Percentiles rank a stretch among this genome's conserved stretches.
phyloP scores from a whole-genome alignment of 306 rosid species.

The Ormosia emarginata region DNA sequence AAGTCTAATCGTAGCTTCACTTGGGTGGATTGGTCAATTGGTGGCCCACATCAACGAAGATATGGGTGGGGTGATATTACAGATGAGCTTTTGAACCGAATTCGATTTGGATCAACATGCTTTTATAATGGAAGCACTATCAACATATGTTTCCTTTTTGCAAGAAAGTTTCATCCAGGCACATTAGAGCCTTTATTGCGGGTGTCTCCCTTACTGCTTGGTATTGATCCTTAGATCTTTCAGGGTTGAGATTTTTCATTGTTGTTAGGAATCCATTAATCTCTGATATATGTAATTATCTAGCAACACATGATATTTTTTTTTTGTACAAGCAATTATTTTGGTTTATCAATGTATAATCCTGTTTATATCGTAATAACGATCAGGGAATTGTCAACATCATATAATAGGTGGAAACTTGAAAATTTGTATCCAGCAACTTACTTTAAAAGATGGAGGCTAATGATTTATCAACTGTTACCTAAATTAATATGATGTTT shows the following conservation, averaged over 20 bases:
- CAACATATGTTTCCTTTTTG: slow-evolving; percentile 57
- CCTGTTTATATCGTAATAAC: not conserved
- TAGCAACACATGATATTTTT: not conserved
- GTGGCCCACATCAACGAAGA: slow-evolving; percentile 51
- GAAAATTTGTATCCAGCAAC: not conserved
- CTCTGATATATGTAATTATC: not conserved
- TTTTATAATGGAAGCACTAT: slow-evolving; percentile 35
- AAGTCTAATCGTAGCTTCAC: slow-evolving; percentile 46
- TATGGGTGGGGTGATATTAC: slow-evolving; percentile 33
- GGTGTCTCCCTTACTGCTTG: slow-evolving; percentile 42
- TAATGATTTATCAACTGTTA: not conserved
- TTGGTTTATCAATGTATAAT: not conserved
- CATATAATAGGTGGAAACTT: not conserved
- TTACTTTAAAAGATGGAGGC: not conserved
- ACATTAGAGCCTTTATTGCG: slow-evolving; percentile 53
- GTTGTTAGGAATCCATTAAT: not conserved
- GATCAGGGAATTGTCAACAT: not conserved
- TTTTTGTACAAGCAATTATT: not conserved
- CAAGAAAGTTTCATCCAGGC: slow-evolving; percentile 53
- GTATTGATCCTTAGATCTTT: slow-evolving; percentile 29
- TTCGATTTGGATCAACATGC: slow-evolving; percentile 48
- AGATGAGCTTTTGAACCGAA: slow-evolving; percentile 43
- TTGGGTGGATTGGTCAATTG: slow-evolving; percentile 67
- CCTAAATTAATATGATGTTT: not conserved
- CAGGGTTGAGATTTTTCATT: not conserved